Base-by-base conservation (phyloP, 768 basidiomycete genomes). In the Boletus reticulatus region DNA sequence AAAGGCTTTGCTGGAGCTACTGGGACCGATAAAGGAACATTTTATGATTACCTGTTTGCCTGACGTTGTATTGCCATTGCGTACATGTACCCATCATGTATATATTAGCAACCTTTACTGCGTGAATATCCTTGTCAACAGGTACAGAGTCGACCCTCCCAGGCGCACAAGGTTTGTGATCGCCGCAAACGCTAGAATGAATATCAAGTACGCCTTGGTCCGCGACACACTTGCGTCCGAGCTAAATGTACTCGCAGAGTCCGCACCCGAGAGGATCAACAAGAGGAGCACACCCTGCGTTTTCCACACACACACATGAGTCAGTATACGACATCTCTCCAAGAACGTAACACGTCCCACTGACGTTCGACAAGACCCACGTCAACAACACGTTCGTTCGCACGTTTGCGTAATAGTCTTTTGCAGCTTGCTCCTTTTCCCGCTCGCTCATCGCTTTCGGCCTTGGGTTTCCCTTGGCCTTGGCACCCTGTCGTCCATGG, bases 331-430 rank as follows among this genome's bases (percentile, higher is more conserved):
- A 29, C 29, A 8, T 24, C 4, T 29, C 29, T 29, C 31, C 45
- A 11, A 4, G 3, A 17, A 9, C 37, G 20, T 47, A 29, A 29
- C n/a, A 16, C 11, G 3, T 17, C 13, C 16, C 51, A 66, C 80
- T 61, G 62, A 92, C 92, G 65, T 94, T 94, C 27, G 90, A 88
- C 57, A 94, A 65, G 4, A 90, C 89, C 93, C 93, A 94, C 4
- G 80, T 75, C 52, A 95, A 75, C 43, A 95, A 71, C 34, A 79
- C 88, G 73, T 94, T 93, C 8, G 92, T 93, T 59, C 92, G 76
- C 51, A 94, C 89, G 63, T 85, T 86, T 1, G 92, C 90, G 69
- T 94, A 95, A 73, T 94, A 94, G 62, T 92, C 90, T 65, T 85
- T 87, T 11, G 89, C 89, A 2, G 79, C 80, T 59, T 85, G 80